phyloP scores from a whole-genome alignment of 2,329 filamentous ascomycete genomes.

The Pestalotiopsis sp. region DNA sequence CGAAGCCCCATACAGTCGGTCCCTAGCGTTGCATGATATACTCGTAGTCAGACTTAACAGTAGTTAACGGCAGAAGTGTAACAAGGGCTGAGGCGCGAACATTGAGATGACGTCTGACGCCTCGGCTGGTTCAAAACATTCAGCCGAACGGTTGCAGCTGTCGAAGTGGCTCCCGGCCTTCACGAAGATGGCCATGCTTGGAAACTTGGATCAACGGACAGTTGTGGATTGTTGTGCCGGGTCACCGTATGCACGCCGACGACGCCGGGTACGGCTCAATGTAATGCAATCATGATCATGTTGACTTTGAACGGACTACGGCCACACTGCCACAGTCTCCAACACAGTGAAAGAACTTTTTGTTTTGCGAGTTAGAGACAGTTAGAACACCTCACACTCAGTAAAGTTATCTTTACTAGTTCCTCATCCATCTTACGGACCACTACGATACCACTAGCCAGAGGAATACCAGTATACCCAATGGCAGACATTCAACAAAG shows the following conservation, averaged over 20 bases:
- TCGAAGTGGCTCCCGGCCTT: not conserved
- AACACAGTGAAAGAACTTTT: not conserved
- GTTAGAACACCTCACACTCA: not conserved
- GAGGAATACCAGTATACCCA: not conserved
- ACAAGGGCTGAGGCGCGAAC: not conserved
- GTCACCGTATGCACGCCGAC: not conserved
- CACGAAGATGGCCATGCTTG: not conserved
- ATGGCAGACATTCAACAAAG: not conserved
- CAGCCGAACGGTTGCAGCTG: not conserved
- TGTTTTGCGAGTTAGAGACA: not conserved
- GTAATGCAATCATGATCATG: not conserved
- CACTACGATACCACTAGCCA: not conserved
- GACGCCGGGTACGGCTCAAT: not conserved
- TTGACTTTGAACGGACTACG: not conserved
- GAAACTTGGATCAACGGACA: not conserved
- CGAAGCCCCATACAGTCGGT: not conserved
- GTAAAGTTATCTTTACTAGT: not conserved
- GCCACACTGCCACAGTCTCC: not conserved
- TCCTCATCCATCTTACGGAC: not conserved
- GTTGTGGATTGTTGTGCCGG: not conserved
- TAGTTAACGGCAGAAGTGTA: not conserved
- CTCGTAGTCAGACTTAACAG: not conserved
- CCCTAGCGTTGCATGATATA: not conserved
- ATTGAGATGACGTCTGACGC: not conserved
- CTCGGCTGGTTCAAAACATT: not conserved